A percentile compares a stretch with the other conserved stretches of the same genome.
Evolutionary conservation across 1,139 yeast species (phyloP).

Genomic region (Magnusiomyces fungicola): DNA sequence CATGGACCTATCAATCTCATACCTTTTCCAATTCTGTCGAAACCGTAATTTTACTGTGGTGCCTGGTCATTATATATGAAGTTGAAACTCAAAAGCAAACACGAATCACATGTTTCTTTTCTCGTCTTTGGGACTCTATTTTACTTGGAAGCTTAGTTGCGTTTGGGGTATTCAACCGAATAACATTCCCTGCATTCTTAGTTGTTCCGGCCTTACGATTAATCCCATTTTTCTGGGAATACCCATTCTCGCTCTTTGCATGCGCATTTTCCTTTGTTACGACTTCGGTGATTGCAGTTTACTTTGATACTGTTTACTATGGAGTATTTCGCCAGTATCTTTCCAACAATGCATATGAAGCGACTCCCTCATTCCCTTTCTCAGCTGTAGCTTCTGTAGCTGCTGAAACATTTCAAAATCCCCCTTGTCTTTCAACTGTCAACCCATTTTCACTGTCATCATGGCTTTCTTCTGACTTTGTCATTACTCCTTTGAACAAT

Average conservation of each 20-base stretch:
- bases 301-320: constrained; percentile 46
- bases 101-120: constrained; percentile 20
- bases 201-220: constrained; percentile 43
- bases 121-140: constrained; percentile 30
- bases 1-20: constrained; percentile 77
- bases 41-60: constrained; percentile 55
- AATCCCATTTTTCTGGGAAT: constrained; percentile 23
- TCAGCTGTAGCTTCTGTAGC: too few relatives aligned
- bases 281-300: constrained; percentile 38
- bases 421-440: too few relatives aligned
- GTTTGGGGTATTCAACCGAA: constrained; percentile 73
- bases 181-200: constrained; percentile 74
- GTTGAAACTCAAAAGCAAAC: constrained; percentile 21
- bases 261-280: constrained; percentile 21
- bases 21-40: constrained; percentile 85
- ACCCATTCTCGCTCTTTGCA: constrained; percentile 26
- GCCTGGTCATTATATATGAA: constrained; percentile 40
- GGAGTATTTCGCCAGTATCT: too few relatives aligned
- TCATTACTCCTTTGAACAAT: constrained; percentile 72
- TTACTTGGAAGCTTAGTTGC: constrained; percentile 49
- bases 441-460: neutral
- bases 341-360: too few relatives aligned
- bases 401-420: too few relatives aligned
- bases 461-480: constrained; percentile 26
- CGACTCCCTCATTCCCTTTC: too few relatives aligned